Evolutionary conservation across 805 yeast species (phyloP), one percentile per base, ranked within the genome.

Genomic region (Isabelozyma pseudorhagii): DNA sequence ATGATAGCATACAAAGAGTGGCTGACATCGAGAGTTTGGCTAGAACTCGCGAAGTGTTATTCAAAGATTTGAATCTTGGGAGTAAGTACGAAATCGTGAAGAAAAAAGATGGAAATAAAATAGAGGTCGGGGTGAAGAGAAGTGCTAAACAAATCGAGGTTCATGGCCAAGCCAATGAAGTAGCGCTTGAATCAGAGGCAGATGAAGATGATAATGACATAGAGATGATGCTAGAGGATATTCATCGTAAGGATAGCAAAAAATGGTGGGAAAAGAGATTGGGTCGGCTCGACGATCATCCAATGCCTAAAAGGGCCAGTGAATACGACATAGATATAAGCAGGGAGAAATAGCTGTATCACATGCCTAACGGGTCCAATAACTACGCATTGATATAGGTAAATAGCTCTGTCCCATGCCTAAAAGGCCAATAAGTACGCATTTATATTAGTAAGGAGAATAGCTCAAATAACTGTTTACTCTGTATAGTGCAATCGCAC

Each of bases 21-120:
- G 77, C 80, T 3, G 93, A 83, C 25, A 89, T 89, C 45, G 96
- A 89, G 66, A 79, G 89, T 0, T 70, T 89, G 48, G 86, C 85
- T 8, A 78, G 96, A 63, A 89, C 96, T 0, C 72, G 94, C 50
- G 96, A 89, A 59, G 50, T 89, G 4, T 83, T 86, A 0, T 74
- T 84, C 42, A 89, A 89, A 58, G 94, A 89, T 57, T 74, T 89
- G 50, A 74, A 77, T 14, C 60, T 67, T 3, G 87, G 87, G 0
- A 75, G 81, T 5, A 60, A 61, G 4, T 82, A 79, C 56, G 60
- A 62, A 18, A 31, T 78, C 42, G 49, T 44, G 11, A 48, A 49
- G 17, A 57, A 54, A 17, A 58, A 55, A 1, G 56, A 49, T 5
- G 60, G 59, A 13, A 34, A 45, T n/a, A 39, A 40, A 13, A 51